These are phyloP conservation scores for Clonostachys rosea DNA, from an alignment of 2,329 filamentous ascomycete species.

Conservation along the genomic window DNA sequence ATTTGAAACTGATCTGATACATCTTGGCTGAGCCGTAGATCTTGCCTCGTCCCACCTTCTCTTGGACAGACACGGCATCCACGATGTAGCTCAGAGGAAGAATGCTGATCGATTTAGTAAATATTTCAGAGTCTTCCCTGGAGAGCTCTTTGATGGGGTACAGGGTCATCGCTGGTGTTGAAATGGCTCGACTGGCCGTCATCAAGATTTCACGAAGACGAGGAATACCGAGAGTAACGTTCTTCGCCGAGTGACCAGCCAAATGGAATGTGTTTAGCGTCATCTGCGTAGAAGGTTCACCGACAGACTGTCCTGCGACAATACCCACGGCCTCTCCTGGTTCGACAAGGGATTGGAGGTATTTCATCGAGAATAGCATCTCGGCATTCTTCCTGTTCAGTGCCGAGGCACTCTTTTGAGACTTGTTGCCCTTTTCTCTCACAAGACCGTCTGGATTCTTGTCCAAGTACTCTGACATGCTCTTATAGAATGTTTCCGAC, in stretches of 20 bases:
- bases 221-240: conserved; percentile 97
- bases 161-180: conserved; percentile 87
- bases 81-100: conserved; percentile 80
- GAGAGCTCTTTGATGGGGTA: conserved; percentile 70
- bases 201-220: conserved; percentile 96
- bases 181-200: conserved; percentile 87
- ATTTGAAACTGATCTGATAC: conserved; percentile 75
- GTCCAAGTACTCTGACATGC: conserved; percentile 73
- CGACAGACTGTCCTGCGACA: conserved; percentile 92
- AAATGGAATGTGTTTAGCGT: conserved; percentile 99
- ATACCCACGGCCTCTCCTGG: conserved; percentile 96
- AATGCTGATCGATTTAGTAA: conserved; percentile 88
- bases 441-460: conserved; percentile 63
- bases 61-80: conserved; percentile 75
- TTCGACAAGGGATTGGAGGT: conserved; percentile 86
- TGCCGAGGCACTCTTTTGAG: conserved; percentile 10
- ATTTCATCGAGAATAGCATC: conserved; percentile 84
- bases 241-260: conserved; percentile 96
- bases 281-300: conserved; percentile 98
- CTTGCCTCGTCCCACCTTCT: conserved; percentile 69
- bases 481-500: conserved; percentile 78
- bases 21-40: conserved; percentile 69
- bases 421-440: conserved; percentile 32
- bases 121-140: conserved; percentile 64
- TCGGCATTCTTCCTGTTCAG: conserved; percentile 72